These are phyloP conservation scores for Mitragyna speciosa DNA, from an alignment of 257 asterid genomes.

Conservation along the genomic window DNA sequence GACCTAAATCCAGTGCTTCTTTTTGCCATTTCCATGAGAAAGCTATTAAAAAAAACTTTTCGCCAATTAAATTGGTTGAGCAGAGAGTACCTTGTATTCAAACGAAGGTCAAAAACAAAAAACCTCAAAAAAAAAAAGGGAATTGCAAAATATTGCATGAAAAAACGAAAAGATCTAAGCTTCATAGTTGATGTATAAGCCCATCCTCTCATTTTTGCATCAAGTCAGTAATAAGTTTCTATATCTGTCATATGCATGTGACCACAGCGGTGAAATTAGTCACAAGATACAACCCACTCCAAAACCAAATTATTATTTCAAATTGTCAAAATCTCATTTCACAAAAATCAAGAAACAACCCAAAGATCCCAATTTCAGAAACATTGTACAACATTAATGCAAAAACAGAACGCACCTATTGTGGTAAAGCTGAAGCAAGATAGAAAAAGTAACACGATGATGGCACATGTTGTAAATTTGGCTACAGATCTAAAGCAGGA, in stretches of 20 bases:
- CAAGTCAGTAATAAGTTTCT: background rate
- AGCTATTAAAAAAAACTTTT: background rate
- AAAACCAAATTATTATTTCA: background rate
- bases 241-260: background rate
- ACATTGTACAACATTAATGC: background rate
- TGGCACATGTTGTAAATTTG: conserved; percentile 32
- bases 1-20: background rate
- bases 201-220: conserved; percentile 2
- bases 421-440: conserved; percentile 58
- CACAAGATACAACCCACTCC: background rate
- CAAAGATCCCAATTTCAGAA: background rate
- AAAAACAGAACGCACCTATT: conserved; percentile 38
- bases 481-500: conserved; percentile 35
- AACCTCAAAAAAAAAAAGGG: background rate
- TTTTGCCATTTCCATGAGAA: background rate
- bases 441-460: conserved; percentile 37
- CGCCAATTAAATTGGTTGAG: background rate
- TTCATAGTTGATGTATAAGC: background rate
- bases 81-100: background rate
- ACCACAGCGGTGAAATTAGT: too few relatives aligned
- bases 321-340: conserved; percentile 8
- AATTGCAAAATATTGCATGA: background rate
- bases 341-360: conserved; percentile 1
- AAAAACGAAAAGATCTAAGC: conserved; percentile 31
- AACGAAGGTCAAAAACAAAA: conserved; percentile 4